These are phyloP conservation scores for Friedmanniomyces endolithicus DNA, from an alignment of 495 filamentous ascomycete species.

Conservation along the genomic window DNA sequence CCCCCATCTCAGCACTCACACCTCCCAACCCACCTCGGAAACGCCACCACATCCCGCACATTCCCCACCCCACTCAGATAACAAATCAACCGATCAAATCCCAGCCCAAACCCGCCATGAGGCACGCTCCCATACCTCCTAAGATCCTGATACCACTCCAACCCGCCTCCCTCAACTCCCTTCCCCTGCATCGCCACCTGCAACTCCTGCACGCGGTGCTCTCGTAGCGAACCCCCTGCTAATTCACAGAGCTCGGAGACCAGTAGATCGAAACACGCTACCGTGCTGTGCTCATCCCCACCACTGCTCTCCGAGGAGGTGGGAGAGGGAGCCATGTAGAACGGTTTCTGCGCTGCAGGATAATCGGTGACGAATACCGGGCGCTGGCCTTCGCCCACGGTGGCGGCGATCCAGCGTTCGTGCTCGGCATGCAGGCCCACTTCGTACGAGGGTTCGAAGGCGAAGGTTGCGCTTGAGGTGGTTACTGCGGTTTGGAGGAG, in stretches of 20 bases:
- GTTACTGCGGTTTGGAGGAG: conserved; percentile 48
- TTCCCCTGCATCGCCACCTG: conserved; percentile 58
- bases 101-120: conserved; percentile 92
- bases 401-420: conserved; percentile 72
- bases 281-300: conserved; percentile 39
- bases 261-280: conserved; percentile 90
- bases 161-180: conserved; percentile 32
- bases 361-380: conserved; percentile 94
- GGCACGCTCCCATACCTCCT: conserved; percentile 85
- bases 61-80: conserved; percentile 77
- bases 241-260: conserved; percentile 83
- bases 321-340: conserved; percentile 74
- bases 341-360: conserved; percentile 73
- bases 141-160: conserved; percentile 92
- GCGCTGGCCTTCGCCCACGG: conserved; percentile 46
- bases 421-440: conserved; percentile 78
- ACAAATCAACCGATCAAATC: conserved; percentile 78
- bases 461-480: conserved; percentile 42
- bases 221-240: conserved; percentile 84
- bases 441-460: conserved; percentile 56
- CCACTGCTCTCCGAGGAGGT: conserved; percentile 1
- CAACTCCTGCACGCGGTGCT: conserved; percentile 64
- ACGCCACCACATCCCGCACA: conserved; percentile 75
- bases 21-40: conserved; percentile 80
- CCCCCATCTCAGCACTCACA: conserved; percentile 61